Percentiles rank a stretch among this genome's conserved stretches.
Evolutionary conservation across 108 stramenopile genomes (phyloP).

Genomic region (Epipyxis sp.): DNA sequence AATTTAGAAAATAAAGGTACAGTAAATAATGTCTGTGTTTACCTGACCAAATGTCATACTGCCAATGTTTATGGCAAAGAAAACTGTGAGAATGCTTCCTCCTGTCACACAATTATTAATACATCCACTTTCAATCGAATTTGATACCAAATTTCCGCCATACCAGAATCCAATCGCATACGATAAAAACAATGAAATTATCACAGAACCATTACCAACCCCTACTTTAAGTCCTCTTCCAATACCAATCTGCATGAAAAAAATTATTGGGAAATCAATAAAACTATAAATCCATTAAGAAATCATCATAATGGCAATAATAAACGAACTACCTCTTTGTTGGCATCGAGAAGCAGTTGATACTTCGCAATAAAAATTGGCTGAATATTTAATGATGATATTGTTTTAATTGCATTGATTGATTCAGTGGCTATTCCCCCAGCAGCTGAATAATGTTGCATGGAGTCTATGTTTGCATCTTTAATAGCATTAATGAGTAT

Average conservation of each 20-base stretch:
- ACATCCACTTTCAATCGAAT: not conserved
- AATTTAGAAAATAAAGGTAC: too few species aligned
- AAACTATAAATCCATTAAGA: too few species aligned
- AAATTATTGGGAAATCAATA: not conserved
- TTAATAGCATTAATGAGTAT: conserved; percentile 11
- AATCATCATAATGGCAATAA: too few species aligned
- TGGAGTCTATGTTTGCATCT: not conserved
- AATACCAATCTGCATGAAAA: conserved; percentile 12
- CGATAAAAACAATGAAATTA: not conserved
- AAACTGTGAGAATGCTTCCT: conserved; percentile 14
- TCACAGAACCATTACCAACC: conserved; percentile 7
- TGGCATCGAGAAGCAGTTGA: not conserved
- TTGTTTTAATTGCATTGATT: conserved; percentile 12
- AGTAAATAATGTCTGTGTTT: too few species aligned
- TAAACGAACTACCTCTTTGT: too few species aligned
- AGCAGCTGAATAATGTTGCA: conserved; percentile 10
- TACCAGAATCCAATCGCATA: conserved; percentile 33
- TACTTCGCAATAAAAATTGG: conserved; percentile 1
- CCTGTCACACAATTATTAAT: conserved; percentile 24
- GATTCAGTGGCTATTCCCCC: conserved; percentile 16
- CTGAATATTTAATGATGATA: conserved; percentile 17
- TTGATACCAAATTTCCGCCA: not conserved
- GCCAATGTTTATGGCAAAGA: conserved; percentile 1
- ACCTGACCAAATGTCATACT: conserved; percentile 18
- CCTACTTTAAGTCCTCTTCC: conserved; percentile 4